Conservation (phyloP, 768 basidiomycete species). For the Dendrothele bispora region DNA sequence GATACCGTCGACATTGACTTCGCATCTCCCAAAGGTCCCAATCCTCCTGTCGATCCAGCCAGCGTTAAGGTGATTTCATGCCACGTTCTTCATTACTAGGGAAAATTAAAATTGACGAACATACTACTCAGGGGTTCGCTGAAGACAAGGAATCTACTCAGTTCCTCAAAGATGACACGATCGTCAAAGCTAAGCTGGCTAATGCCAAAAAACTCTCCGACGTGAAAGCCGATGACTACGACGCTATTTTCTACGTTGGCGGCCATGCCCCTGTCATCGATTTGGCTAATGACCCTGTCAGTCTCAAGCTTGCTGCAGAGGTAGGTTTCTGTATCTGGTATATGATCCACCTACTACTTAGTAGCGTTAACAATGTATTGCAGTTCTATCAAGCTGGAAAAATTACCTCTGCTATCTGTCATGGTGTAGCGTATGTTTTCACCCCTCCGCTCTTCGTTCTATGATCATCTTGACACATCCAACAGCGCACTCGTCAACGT, state of each 20-base stretch:
- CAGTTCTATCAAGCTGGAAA: slow-evolving; percentile 74
- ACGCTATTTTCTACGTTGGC: slow-evolving; percentile 76
- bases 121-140: slow-evolving; percentile 39
- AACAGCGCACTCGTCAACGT: slow-evolving; percentile 58
- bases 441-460: too few species aligned
- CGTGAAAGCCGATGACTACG: slow-evolving; percentile 61
- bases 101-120: background rate
- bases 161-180: slow-evolving; percentile 58
- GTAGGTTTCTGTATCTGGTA: slow-evolving; percentile 30
- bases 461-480: too few species aligned
- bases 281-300: slow-evolving; percentile 58
- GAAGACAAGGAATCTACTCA: slow-evolving; percentile 53
- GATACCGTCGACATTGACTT: slow-evolving; percentile 56
- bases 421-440: slow-evolving; percentile 67
- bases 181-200: slow-evolving; percentile 52
- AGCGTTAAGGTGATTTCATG: slow-evolving; percentile 50
- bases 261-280: slow-evolving; percentile 81
- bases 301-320: slow-evolving; percentile 56
- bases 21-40: slow-evolving; percentile 61
- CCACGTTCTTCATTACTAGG: background rate
- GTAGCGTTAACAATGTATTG: too few species aligned
- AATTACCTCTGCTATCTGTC: slow-evolving; percentile 73
- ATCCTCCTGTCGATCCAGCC: slow-evolving; percentile 64
- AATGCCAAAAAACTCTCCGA: slow-evolving; percentile 61
- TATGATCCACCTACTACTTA: background rate